Percentiles rank a stretch among this genome's conserved stretches.
Evolutionary conservation across 2,329 filamentous ascomycete genomes (phyloP).

Genomic region (Ceratocystis cubensis): DNA sequence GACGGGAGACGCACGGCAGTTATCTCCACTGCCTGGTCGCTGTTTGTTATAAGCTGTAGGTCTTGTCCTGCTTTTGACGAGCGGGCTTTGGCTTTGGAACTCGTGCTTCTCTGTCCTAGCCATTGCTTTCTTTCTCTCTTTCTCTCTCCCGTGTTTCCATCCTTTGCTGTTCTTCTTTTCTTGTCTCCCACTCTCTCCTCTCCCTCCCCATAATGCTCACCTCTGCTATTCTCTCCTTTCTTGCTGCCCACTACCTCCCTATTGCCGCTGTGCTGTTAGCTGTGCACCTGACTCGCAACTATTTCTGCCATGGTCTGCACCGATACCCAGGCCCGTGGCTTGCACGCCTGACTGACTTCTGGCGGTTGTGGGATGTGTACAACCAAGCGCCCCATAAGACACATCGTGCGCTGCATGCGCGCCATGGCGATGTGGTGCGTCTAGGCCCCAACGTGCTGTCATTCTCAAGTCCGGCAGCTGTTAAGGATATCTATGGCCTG

Average conservation of each 20-base stretch:
- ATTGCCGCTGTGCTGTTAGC: conserved; percentile 87
- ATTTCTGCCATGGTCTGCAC: conserved; percentile 45
- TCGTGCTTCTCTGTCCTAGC: not conserved
- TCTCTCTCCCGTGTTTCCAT: not conserved
- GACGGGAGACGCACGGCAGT: not conserved
- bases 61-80: not conserved
- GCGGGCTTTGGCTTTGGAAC: too few species aligned
- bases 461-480: conserved; percentile 58
- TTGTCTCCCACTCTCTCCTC: not conserved
- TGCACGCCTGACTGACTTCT: conserved; percentile 53
- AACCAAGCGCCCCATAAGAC: conserved; percentile 53
- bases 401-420: conserved; percentile 53
- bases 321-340: conserved; percentile 61
- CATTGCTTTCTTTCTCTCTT: not conserved
- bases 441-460: conserved; percentile 62
- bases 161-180: not conserved
- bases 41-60: not conserved
- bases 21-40: not conserved
- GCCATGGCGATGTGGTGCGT: conserved; percentile 62
- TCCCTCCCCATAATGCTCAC: conserved; percentile 13
- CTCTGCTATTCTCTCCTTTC: conserved; percentile 27
- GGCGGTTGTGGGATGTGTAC: conserved; percentile 60
- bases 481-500: conserved; percentile 67
- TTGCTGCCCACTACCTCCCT: conserved; percentile 66
- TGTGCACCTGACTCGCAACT: conserved; percentile 33